phyloP scores from a whole-genome alignment of 163 green algal genomes.

The Chlorella variabilis region DNA sequence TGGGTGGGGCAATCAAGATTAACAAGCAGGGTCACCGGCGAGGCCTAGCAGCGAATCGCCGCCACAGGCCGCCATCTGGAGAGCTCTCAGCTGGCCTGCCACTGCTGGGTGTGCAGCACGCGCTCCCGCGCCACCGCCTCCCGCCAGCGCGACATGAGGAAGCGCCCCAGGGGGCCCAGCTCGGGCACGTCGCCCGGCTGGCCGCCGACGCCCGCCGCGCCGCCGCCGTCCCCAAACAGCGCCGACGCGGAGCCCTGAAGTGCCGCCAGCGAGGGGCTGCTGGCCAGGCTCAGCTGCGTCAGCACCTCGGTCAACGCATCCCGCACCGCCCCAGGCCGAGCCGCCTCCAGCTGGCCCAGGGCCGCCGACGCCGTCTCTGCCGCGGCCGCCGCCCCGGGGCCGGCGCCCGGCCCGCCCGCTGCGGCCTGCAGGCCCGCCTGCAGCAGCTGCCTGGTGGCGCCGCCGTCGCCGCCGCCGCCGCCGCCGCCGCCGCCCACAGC shows the following conservation, averaged over 20 bases:
- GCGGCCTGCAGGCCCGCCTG: constrained; percentile 34
- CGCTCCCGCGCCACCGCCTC: constrained; percentile 56
- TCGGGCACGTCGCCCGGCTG: constrained; percentile 38
- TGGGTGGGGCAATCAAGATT: too few species aligned
- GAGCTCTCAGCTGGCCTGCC: constrained; percentile 31
- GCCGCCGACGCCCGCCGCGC: constrained; percentile 1
- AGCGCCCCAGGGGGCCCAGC: constrained; percentile 64
- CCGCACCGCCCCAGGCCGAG: constrained; percentile 25
- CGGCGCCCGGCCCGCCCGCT: not conserved
- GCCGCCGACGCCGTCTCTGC: constrained; percentile 35
- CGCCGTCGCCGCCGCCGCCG: not conserved
- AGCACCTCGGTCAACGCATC: constrained; percentile 45
- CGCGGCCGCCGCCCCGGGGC: constrained; percentile 10
- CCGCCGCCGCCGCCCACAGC: not conserved
- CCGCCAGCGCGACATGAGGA: constrained; percentile 61
- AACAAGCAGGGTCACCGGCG: too few species aligned
- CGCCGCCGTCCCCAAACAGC: constrained; percentile 22
- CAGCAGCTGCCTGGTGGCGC: constrained; percentile 30
- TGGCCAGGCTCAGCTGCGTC: constrained; percentile 41
- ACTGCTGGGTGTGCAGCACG: constrained; percentile 35
- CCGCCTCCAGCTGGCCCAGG: constrained; percentile 36
- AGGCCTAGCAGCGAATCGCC: too few species aligned
- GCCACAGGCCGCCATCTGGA: too few species aligned
- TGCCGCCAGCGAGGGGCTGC: constrained; percentile 33
- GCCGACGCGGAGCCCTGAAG: constrained; percentile 37